These are phyloP conservation scores for Antrodiella citrinella DNA, from an alignment of 768 basidiomycete species.

Conservation along the genomic window DNA sequence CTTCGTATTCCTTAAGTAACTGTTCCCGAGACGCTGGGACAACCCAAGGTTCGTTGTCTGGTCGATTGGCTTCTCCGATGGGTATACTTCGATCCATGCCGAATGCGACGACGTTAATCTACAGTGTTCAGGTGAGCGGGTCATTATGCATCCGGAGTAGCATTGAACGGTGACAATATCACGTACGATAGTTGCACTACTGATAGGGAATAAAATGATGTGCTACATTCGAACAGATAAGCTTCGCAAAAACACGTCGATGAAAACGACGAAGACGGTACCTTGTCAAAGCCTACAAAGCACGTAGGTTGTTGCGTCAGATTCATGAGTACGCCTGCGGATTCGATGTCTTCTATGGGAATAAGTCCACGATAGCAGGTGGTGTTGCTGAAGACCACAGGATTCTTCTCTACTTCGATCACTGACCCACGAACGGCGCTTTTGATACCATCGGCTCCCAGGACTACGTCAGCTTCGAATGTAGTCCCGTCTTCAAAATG, in stretches of 20 bases:
- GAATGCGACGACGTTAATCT: constrained; percentile 39
- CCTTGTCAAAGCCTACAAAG: constrained; percentile 40
- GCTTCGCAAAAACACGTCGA: background rate
- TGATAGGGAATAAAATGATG: constrained; percentile 43
- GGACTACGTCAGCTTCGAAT: constrained; percentile 37
- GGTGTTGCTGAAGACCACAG: constrained; percentile 35
- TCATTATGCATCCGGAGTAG: background rate
- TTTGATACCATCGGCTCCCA: constrained; percentile 33
- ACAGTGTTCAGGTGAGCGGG: constrained; percentile 7
- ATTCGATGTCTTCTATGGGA: constrained; percentile 29
- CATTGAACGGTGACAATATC: too few relatives aligned
- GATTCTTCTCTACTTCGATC: constrained; percentile 14
- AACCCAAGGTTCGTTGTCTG: constrained; percentile 29
- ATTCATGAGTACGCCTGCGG: constrained; percentile 35
- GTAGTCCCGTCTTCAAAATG: constrained; percentile 42
- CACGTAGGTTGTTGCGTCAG: constrained; percentile 28
- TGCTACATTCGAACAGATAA: constrained; percentile 29
- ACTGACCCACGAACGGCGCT: constrained; percentile 33
- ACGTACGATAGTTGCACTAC: constrained; percentile 31
- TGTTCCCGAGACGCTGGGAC: constrained; percentile 32
- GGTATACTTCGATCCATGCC: constrained; percentile 22
- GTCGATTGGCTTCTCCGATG: constrained; percentile 11
- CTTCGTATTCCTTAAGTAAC: constrained; percentile 33
- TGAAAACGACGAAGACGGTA: constrained; percentile 20
- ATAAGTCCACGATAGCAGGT: constrained; percentile 44